These are phyloP conservation scores for Neotropicomus parvogracilis DNA, from an alignment of 1,284 basidiomycete species.

Conservation along the genomic window DNA sequence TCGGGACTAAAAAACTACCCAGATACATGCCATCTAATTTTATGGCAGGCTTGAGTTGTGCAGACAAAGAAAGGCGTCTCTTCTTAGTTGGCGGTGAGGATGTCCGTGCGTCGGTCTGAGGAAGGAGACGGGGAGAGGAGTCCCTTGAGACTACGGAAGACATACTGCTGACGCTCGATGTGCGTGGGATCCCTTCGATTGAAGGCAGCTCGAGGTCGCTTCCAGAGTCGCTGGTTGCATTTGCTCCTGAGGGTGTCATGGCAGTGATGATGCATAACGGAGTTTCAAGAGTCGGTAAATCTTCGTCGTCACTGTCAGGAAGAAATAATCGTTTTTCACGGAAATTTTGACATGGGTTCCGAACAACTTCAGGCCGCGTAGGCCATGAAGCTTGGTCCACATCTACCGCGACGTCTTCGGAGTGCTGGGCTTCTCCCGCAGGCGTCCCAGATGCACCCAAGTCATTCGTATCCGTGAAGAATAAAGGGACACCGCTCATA, in stretches of 20 bases:
- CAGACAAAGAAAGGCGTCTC: constrained; percentile 42
- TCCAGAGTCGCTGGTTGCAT: constrained; percentile 27
- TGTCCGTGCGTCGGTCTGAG: constrained; percentile 13
- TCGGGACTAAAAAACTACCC: constrained; percentile 68
- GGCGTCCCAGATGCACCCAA: constrained; percentile 16
- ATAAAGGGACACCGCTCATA: constrained; percentile 25
- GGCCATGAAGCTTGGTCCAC: background rate
- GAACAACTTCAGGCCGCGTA: constrained; percentile 1
- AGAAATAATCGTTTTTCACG: constrained; percentile 47
- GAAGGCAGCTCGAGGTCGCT: constrained; percentile 34
- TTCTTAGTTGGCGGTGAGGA: constrained; percentile 45
- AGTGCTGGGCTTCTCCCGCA: constrained; percentile 1
- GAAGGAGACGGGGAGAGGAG: constrained; percentile 30
- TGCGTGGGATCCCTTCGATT: constrained; percentile 34
- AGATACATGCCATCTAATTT: constrained; percentile 41
- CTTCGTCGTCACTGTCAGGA: constrained; percentile 57
- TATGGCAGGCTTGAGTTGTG: constrained; percentile 5
- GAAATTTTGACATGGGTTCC: constrained; percentile 10
- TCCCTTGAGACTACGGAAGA: constrained; percentile 32
- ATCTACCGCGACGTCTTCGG: background rate
- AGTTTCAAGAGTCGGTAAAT: constrained; percentile 27
- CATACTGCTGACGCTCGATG: constrained; percentile 41
- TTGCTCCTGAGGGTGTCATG: background rate
- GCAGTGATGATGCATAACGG: constrained; percentile 13
- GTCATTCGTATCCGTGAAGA: constrained; percentile 40